Evolutionary conservation across 768 basidiomycete species (phyloP), one percentile per base, ranked within the genome.

Genomic region (Gelatoporia subvermispora): DNA sequence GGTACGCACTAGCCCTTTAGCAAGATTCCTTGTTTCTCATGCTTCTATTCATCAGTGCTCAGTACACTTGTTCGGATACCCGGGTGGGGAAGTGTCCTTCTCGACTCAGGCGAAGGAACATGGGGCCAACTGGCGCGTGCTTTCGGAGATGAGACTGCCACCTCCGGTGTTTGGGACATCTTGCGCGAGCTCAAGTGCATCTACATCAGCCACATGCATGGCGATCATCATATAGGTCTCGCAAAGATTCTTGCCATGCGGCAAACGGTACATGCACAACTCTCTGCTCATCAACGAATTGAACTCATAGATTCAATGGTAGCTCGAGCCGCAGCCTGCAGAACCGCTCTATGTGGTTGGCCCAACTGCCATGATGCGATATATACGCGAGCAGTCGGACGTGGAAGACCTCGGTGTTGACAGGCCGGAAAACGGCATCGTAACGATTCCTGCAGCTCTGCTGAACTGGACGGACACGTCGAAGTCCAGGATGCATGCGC

Each of bases 71-170:
- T 98, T 5, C 74, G 75, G 41, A 82, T 94, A 31, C 93, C 94
- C 0, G 66, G 69, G 1, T 72, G 73, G 47, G 89, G 90, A 0
- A 82, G 78, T 51, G 68, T 96, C 28, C 68, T 97, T n/a, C 74
- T 97, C 2, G 95, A 98, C 54, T 78, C 77, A 0, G 95, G 95
- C 0, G 95, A 98, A 68, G 93, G 93, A 0, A 93, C 93, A 0
- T 87, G 85, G 76, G 93, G 93, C 1, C 95, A 97, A 60, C 74
- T 97, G 3, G 73, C 74, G 2, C 76, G 95, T 3, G 77, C 83
- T 41, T 94, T 84, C 60, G 93, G 93, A 1, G 60, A 70, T 16
- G 72, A 76, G 31, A 59, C 58, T 3, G 5, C 28, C 28, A 48
- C 57, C 2, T 53, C 60, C 9, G 73, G 72, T 47, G 79, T 78